Percentiles rank a stretch among this genome's conserved stretches.
Conservation (phyloP, 2,329 filamentous ascomycete genomes). For the Zymoseptoria pseudotritici region DNA sequence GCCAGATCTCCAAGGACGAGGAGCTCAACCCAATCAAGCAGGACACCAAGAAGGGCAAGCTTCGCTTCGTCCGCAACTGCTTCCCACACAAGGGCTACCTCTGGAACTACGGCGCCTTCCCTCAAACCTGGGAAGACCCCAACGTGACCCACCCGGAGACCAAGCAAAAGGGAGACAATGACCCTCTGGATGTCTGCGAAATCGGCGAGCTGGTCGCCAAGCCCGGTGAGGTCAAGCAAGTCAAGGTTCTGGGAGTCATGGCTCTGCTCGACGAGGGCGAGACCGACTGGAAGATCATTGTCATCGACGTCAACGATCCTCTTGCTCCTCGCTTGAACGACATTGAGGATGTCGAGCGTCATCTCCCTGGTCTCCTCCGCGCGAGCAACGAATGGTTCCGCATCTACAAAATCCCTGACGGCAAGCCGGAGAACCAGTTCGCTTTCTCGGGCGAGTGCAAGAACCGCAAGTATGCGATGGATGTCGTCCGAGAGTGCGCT, state of each 20-base stretch:
- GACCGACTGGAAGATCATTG: conserved; percentile 99
- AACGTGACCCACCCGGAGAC: conserved; percentile 94
- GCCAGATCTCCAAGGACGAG: conserved; percentile 96
- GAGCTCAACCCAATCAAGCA: conserved; percentile 98
- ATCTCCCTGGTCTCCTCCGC: conserved; percentile 90
- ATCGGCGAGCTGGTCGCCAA: conserved; percentile 97
- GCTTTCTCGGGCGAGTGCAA: conserved; percentile 99
- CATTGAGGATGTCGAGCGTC: conserved; percentile 96
- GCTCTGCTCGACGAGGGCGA: conserved; percentile 98
- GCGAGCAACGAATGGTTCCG: conserved; percentile 99
- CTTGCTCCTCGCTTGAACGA: conserved; percentile 95
- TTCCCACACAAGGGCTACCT: conserved; percentile 99
- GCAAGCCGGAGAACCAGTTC: conserved; percentile 99
- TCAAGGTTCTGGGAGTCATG: conserved; percentile 99
- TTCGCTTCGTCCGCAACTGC: conserved; percentile 98
- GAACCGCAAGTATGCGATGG: conserved; percentile 98
- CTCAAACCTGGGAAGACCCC: conserved; percentile 99
- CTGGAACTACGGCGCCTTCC: conserved; percentile 99
- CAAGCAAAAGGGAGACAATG: conserved; percentile 99
- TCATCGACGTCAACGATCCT: conserved; percentile 97
- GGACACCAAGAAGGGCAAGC: conserved; percentile 99
- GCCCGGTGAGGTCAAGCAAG: conserved; percentile 95
- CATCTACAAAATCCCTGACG: conserved; percentile 99
- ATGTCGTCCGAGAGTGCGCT: conserved; percentile 89
- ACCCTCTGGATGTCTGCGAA: conserved; percentile 98